Percentiles rank a stretch among this genome's conserved stretches.
Evolutionary conservation across 805 yeast genomes (phyloP).

Genomic region (Hanseniaspora pseudoguilliermondii): DNA sequence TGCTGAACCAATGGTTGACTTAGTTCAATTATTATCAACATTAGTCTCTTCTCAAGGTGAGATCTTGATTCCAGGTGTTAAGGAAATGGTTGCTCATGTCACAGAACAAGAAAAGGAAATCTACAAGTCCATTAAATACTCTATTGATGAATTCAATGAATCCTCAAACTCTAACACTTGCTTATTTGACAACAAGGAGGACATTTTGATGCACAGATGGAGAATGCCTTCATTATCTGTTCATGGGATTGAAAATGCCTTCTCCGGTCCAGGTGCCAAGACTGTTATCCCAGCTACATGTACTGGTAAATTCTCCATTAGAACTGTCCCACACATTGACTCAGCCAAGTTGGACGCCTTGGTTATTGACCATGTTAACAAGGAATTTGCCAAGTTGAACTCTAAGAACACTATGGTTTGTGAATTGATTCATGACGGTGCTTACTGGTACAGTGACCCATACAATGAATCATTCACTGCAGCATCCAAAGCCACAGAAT

Average conservation of each 20-base stretch:
- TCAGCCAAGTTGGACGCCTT: conserved; percentile 63
- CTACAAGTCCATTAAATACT: conserved; percentile 77
- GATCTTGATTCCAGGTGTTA: conserved; percentile 75
- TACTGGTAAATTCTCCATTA: conserved; percentile 83
- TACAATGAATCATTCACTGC: conserved; percentile 86
- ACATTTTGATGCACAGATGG: conserved; percentile 96
- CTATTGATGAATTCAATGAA: conserved; percentile 67
- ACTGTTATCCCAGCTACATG: conserved; percentile 96
- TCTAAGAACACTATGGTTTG: conserved; percentile 66
- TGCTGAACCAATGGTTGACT: conserved; percentile 94
- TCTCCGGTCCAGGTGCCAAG: conserved; percentile 88
- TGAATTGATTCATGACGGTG: conserved; percentile 85
- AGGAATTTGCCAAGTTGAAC: conserved; percentile 49
- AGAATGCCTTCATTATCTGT: conserved; percentile 90
- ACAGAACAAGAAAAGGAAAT: conserved; percentile 65
- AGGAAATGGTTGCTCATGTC: conserved; percentile 90
- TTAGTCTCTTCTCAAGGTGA: conserved; percentile 74
- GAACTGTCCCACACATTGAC: conserved; percentile 93
- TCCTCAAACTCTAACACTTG: conserved; percentile 85
- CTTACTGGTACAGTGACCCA: conserved; percentile 93
- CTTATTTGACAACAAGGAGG: conserved; percentile 62
- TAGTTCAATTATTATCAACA: conserved; percentile 60
- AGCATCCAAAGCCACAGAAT: conserved; percentile 85
- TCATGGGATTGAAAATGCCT: conserved; percentile 98
- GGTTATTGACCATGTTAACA: conserved; percentile 59